These are phyloP conservation scores for Sophora flavescens DNA, from an alignment of 306 rosid species.

Conservation along the genomic window DNA sequence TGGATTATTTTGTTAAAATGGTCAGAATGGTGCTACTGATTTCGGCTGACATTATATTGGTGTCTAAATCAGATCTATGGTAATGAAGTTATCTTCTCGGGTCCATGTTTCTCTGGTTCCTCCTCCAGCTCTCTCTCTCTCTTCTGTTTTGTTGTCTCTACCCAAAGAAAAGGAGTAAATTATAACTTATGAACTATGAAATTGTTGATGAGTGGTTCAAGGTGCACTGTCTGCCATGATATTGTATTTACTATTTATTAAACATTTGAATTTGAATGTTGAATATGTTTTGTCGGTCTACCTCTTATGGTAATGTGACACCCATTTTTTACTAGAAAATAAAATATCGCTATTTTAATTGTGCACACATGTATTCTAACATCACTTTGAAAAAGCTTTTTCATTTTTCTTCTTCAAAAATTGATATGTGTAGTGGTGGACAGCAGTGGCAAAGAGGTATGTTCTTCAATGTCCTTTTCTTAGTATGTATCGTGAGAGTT, in stretches of 20 bases:
- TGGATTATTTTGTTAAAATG: too few species aligned
- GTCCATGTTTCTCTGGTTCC: constrained; percentile 55
- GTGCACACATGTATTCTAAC: background rate
- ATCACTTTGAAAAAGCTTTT: constrained; percentile 15
- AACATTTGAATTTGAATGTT: constrained; percentile 14
- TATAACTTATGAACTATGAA: background rate
- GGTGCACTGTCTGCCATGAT: constrained; percentile 32
- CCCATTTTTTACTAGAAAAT: constrained; percentile 10
- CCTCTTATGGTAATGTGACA: constrained; percentile 23
- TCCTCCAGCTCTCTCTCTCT: too few species aligned
- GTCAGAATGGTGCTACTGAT: too few species aligned
- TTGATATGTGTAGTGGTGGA: too few species aligned
- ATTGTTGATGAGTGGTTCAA: constrained; percentile 14
- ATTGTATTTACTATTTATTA: constrained; percentile 13
- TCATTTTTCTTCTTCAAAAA: background rate
- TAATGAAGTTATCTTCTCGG: too few species aligned
- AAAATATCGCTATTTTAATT: background rate
- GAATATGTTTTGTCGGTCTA: constrained; percentile 27
- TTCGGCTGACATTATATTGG: too few species aligned
- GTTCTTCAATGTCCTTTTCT: too few species aligned
- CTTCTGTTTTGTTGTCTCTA: too few species aligned
- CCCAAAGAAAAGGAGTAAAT: too few species aligned
- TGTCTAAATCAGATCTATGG: too few species aligned
- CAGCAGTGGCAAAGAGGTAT: too few species aligned
- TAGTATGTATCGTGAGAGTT: too few species aligned